Base-by-base conservation (phyloP, 495 filamentous ascomycete species). In the Usnea hakonensis region DNA sequence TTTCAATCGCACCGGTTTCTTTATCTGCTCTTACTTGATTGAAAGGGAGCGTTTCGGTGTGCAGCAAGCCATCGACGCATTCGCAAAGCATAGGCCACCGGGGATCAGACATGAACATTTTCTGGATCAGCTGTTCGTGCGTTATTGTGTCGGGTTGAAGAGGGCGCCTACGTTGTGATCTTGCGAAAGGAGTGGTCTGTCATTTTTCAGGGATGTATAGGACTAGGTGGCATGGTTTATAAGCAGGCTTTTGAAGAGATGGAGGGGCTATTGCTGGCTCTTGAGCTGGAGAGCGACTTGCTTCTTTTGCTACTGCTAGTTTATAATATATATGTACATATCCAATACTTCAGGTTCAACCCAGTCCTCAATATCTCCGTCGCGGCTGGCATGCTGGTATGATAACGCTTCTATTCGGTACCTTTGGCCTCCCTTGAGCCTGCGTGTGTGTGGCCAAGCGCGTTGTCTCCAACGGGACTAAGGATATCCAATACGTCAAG, bases 71-170 rank as follows among this genome's bases (percentile, higher is more conserved):
- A 87, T 97, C 60, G 84, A 90, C 50, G 84, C 86, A 64, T 97
- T 97, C 73, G 85, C 85, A 54, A 72, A 72, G 62, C 79, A 81
- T 63, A 76, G 93, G 48, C 85, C 90, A 21, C 87, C 90, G 21
- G 93, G 93, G 11, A 96, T 97, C 67, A 85, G 86, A 66, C 93
- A 97, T 72, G 87, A 81, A 33, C 90, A 96, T 72, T 97, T 97
- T 68, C 78, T 90, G 66, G 90, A 96, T 73, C 85, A 87, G 54
- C 74, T 97, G 8, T 93, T 87, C 74, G 87, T 95, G 46, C 81
- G 90, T 56, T 96, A 94, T 70, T 81, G 79, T 55, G 74, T 79
- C 57, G 81, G 81, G 16, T 67, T 84, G 63, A 81, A 81, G 71
- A 72, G 79, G 64, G 78, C 75, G 10, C 79, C 79, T 14, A 82